Percentiles rank a stretch among this genome's conserved stretches.
Conservation (phyloP, 2,329 filamentous ascomycete genomes). For the Venturia oleaginea region DNA sequence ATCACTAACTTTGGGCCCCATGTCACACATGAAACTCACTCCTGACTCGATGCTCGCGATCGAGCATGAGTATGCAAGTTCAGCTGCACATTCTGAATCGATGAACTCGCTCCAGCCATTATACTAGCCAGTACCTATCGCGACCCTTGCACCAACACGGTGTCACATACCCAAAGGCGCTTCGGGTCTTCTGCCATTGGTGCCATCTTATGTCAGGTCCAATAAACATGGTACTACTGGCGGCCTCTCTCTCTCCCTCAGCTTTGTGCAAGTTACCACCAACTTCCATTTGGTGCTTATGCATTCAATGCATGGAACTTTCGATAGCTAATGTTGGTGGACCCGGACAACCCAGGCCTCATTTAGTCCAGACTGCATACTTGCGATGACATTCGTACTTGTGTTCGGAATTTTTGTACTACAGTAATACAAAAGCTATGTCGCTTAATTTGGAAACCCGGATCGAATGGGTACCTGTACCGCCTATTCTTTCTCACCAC, state of each 20-base stretch:
- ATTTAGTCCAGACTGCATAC: neutral
- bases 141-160: neutral
- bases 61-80: neutral
- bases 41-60: neutral
- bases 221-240: neutral
- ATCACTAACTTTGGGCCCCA: neutral
- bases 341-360: neutral
- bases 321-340: neutral
- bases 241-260: neutral
- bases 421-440: neutral
- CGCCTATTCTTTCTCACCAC: neutral
- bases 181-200: neutral
- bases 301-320: neutral
- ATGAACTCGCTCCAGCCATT: neutral
- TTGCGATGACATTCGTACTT: no score
- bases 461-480: neutral
- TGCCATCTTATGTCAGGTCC: neutral
- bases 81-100: neutral
- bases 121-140: neutral
- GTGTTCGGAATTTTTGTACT: neutral
- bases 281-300: neutral
- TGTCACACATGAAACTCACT: neutral
- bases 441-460: neutral
- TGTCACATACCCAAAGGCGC: neutral
- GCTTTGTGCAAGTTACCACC: constrained; percentile 2